Base-by-base conservation (phyloP, 768 basidiomycete genomes). In the Boletales sp. region DNA sequence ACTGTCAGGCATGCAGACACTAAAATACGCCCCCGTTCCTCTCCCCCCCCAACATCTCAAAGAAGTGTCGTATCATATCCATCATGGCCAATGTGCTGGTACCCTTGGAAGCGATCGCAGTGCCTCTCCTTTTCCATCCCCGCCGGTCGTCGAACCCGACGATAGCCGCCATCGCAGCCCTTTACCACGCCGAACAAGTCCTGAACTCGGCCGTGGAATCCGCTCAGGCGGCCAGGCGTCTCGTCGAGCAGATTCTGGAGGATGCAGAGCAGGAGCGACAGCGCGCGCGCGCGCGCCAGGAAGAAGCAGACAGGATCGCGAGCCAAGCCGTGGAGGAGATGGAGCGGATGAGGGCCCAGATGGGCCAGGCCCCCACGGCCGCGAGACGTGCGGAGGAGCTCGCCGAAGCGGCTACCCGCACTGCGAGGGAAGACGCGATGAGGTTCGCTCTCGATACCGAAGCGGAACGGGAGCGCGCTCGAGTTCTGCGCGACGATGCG, bases 111-210 rank as follows among this genome's bases (percentile, higher is more conserved):
- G n/a, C n/a, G n/a, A n/a, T n/a, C n/a, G n/a, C n/a, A n/a, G n/a
- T n/a, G n/a, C n/a, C n/a, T n/a, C n/a, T n/a, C n/a, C n/a, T n/a
- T n/a, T n/a, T n/a, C n/a, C n/a, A n/a, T n/a, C n/a, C n/a, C n/a
- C n/a, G n/a, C n/a, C n/a, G n/a, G n/a, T n/a, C n/a, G n/a, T n/a
- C n/a, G n/a, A n/a, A n/a, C n/a, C n/a, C n/a, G n/a, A n/a, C n/a
- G n/a, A n/a, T n/a, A n/a, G n/a, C n/a, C n/a, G n/a, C n/a, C n/a
- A 63, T 61, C 13, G 12, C 50, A 18, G 58, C 51, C 5, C 61
- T 48, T 12, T 41, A 48, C 3, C 0, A 6, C 0, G 63, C 60
- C 3, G 61, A 63, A 44, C 18, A 6, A 0, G 61, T 56, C 1
- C 45, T 32, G 21, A 17, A 7, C 21, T 29, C 36, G 0, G 56